Evolutionary conservation across 78 protist genomes (phyloP), one percentile per base, ranked within the genome.

Genomic region (Polysphondylium violaceum): DNA sequence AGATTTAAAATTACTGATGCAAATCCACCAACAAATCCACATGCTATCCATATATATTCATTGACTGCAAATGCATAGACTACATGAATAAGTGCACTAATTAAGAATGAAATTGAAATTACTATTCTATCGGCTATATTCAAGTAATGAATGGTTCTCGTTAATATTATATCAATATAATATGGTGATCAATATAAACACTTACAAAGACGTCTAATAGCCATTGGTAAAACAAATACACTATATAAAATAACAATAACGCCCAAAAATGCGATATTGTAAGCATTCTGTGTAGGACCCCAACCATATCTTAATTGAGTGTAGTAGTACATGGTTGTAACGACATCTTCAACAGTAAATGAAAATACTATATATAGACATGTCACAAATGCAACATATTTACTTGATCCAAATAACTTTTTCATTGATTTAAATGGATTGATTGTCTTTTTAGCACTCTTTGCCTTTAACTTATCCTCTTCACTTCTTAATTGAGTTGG

Each of bases 101-200:
- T 53, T 1, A 51, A 50, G 51, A 67, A 67, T 25, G 35, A 27
- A n/a, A 64, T n/a, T 51, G 40, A 17, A 41, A 79, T 51, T 33
- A 67, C 31, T 53, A n/a, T 64, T 64, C 76, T 36, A 40, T 79
- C 76, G 29, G 76, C 89, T 78, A 77, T 14, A 38, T n/a, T n/a
- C 25, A 40, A 9, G 11, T n/a, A n/a, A n/a, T n/a, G n/a, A n/a
- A n/a, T n/a, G n/a, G n/a, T n/a, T n/a, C n/a, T n/a, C n/a, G n/a
- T n/a, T n/a, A n/a, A n/a, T n/a, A n/a, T n/a, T n/a, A 65, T 5
- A 38, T 59, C 27, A 21, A 29, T 19, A 35, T 5, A 59, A 29
- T 25, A 17, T 33, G 35, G 16, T 2, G 16, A 2, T 11, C 3
- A 12, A 31, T 23, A 14, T n/a, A n/a, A n/a, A 35, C 7, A 73